Evolutionary conservation across 75 land plant genomes (phyloP), one percentile per base, ranked within the genome.

Genomic region (Cunninghamia lanceolata): DNA sequence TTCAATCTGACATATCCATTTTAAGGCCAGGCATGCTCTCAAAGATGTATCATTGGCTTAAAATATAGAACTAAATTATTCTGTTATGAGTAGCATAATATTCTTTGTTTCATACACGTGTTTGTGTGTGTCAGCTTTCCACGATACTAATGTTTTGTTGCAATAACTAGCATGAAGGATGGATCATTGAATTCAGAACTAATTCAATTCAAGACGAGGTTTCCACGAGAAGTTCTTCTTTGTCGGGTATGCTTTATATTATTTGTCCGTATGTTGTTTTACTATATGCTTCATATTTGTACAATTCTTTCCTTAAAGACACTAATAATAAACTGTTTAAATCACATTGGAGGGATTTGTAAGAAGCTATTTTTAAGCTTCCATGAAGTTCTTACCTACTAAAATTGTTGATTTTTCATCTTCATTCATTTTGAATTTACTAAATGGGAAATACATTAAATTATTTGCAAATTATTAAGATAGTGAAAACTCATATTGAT

Each of bases 221-320:
- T 96, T 89, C 99, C 99, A 35, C 97, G 94, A 34, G 99, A 98
- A 89, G 95, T 98, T 85, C 89, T 98, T 83, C 91, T 98, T 34
- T 96, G 98, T 75, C 92, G 98, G 88, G 98, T 94, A 95, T 77
- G 34, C 9, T 7, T 9, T 83, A 9, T 50, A 35, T 19, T 83
- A 16, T 50, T 47, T 34, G 68, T 21, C 59, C 38, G 6, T 32
- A 47, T 47, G 19, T 16, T 30, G 9, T 34, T 46, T 15, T 47
- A 46, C 5, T 36, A 30, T 35, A 50, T 45, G 19, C 8, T 32
- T 30, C 45, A 16, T 25, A 21, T 25, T 9, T 43, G 8, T 25
- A 63, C 68, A 28, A 25, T 63, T 63, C 52, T 50, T 50, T 50
- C 40, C 35, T 82, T 38, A 43, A 82, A 82, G 47, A 82, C 1